Evolutionary conservation across 2,329 filamentous ascomycete genomes (phyloP).

Genomic region (Colletotrichum sp.): DNA sequence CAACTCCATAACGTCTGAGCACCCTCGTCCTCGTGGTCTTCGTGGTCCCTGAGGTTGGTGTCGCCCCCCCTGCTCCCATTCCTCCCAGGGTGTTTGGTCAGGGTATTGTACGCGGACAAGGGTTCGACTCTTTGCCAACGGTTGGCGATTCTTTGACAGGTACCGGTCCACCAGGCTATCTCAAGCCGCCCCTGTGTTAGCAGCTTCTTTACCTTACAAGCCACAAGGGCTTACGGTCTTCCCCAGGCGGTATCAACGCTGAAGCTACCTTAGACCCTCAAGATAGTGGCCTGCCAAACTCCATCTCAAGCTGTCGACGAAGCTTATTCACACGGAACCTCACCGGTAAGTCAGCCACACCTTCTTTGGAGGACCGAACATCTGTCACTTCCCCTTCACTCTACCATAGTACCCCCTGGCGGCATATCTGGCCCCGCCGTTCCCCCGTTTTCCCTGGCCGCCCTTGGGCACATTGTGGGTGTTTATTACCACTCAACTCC

Average conservation of each 20-base stretch:
- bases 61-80: background rate
- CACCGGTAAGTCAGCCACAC: slow-evolving; percentile 1
- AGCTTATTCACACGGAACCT: slow-evolving; percentile 3
- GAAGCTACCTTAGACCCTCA: slow-evolving; percentile 1
- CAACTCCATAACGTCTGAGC: background rate
- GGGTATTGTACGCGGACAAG: background rate
- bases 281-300: background rate
- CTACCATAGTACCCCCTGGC: background rate
- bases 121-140: slow-evolving; percentile 8
- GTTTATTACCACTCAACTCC: background rate
- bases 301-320: slow-evolving; percentile 4
- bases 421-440: background rate
- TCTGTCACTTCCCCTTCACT: background rate
- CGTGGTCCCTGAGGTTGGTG: slow-evolving; percentile 7
- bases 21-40: background rate
- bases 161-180: slow-evolving; percentile 17
- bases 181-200: background rate
- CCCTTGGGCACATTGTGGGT: background rate
- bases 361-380: background rate
- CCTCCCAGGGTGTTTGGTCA: background rate
- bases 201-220: background rate
- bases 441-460: background rate
- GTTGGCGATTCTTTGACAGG: slow-evolving; percentile 19
- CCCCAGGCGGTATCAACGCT: slow-evolving; percentile 1
- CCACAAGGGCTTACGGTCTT: background rate